Evolutionary conservation across 768 basidiomycete genomes (phyloP).

Genomic region (Xanthoconium stramineum): DNA sequence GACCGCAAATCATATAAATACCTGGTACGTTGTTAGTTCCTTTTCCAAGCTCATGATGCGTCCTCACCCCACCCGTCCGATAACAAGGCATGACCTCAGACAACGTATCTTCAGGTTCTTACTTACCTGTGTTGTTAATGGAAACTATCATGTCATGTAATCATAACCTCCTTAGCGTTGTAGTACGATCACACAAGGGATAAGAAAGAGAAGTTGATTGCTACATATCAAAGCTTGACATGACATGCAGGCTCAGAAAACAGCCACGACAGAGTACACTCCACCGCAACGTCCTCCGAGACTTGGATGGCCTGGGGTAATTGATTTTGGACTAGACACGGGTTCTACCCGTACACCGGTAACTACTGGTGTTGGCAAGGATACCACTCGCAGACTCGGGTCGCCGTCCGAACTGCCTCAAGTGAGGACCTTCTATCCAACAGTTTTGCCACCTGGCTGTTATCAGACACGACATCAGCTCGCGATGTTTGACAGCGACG

Average conservation of each 20-base stretch:
- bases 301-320: slow-evolving; percentile 36
- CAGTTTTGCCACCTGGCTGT: slow-evolving; percentile 11
- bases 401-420: not conserved
- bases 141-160: not conserved
- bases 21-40: slow-evolving; percentile 37
- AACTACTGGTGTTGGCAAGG: slow-evolving; percentile 12
- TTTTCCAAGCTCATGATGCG: not conserved
- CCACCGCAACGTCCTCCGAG: slow-evolving; percentile 21
- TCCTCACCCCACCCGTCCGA: not conserved
- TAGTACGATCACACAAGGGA: not conserved
- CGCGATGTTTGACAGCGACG: fast-evolving
- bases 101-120: not conserved
- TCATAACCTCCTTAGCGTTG: not conserved
- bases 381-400: slow-evolving; percentile 4
- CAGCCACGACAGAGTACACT: not conserved
- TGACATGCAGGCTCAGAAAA: slow-evolving; percentile 32
- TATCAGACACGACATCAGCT: not conserved
- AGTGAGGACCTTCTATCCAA: slow-evolving; percentile 3
- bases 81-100: slow-evolving; percentile 25
- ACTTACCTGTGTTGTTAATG: not conserved
- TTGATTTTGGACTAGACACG: slow-evolving; percentile 33
- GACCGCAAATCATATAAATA: slow-evolving; percentile 90
- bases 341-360: slow-evolving; percentile 24
- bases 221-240: slow-evolving; percentile 35
- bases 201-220: not conserved